phyloP scores from a whole-genome alignment of 257 asterid genomes.

The Apocynum venetum region DNA sequence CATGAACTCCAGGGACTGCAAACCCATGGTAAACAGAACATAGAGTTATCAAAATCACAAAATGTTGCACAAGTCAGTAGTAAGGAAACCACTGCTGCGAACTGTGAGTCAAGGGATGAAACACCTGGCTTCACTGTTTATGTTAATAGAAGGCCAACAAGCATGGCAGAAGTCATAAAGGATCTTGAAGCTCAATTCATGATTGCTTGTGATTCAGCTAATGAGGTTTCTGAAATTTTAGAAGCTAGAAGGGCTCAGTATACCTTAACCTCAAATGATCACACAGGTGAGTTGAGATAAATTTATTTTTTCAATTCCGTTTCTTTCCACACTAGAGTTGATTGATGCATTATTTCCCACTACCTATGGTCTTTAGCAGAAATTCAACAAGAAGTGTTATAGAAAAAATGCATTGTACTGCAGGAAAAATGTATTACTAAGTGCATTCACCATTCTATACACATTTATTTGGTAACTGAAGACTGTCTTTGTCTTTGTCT shows the following conservation, averaged over 20 bases:
- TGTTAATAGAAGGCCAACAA: conserved; percentile 77
- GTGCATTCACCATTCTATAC: neutral
- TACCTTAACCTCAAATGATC: conserved; percentile 55
- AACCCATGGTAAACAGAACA: conserved; percentile 33
- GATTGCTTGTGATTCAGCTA: conserved; percentile 69
- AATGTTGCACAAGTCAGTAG: conserved; percentile 50
- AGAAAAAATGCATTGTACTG: neutral
- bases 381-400: neutral
- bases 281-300: conserved; percentile 42
- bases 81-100: conserved; percentile 53
- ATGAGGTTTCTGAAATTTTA: conserved; percentile 64
- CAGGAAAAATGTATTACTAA: neutral
- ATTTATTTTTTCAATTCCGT: neutral
- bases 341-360: neutral
- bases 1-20: conserved; percentile 32
- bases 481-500: neutral
- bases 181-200: conserved; percentile 82
- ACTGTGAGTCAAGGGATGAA: conserved; percentile 56
- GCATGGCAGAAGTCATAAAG: conserved; percentile 87
- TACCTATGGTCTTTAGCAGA: neutral
- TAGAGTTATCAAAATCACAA: conserved; percentile 56
- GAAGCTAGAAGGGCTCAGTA: conserved; percentile 74
- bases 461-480: neutral
- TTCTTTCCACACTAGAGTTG: neutral
- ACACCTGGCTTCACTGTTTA: conserved; percentile 88